Conservation (phyloP, 495 filamentous ascomycete species). For the Jackrogersella minutella region DNA sequence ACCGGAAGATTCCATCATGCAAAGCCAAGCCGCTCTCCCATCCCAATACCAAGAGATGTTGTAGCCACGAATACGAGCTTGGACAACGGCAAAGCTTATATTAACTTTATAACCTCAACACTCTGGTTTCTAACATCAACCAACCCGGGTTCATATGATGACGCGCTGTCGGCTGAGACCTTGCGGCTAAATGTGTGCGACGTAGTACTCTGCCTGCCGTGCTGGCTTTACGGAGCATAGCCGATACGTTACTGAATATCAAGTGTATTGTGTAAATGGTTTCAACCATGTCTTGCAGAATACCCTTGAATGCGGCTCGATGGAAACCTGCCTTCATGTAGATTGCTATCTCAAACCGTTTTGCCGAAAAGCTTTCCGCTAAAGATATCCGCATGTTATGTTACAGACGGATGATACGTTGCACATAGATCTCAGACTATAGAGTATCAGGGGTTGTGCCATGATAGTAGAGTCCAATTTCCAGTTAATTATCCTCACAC, state of each 20-base stretch:
- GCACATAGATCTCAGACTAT: neutral
- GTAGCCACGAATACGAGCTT: slow-evolving; percentile 19
- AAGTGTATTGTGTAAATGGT: neutral
- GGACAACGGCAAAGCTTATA: neutral
- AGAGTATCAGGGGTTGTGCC: neutral
- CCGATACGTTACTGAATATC: neutral
- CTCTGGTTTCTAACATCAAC: neutral
- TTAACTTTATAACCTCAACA: neutral
- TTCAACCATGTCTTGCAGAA: neutral
- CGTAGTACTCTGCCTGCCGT: slow-evolving; percentile 27
- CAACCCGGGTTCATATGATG: slow-evolving; percentile 21
- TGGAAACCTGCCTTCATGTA: neutral
- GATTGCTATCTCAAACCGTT: neutral
- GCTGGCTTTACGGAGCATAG: slow-evolving; percentile 22
- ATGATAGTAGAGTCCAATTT: neutral
- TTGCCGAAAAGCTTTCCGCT: neutral
- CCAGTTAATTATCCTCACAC: neutral
- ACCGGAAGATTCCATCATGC: neutral
- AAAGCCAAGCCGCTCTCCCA: neutral
- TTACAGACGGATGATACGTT: neutral
- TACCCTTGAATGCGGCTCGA: neutral
- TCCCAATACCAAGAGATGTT: slow-evolving; percentile 1
- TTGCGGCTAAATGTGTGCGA: slow-evolving; percentile 38
- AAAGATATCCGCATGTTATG: neutral
- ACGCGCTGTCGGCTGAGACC: slow-evolving; percentile 31